phyloP scores from a whole-genome alignment of 139 green algal genomes.

The Parachlorella kessleri region DNA sequence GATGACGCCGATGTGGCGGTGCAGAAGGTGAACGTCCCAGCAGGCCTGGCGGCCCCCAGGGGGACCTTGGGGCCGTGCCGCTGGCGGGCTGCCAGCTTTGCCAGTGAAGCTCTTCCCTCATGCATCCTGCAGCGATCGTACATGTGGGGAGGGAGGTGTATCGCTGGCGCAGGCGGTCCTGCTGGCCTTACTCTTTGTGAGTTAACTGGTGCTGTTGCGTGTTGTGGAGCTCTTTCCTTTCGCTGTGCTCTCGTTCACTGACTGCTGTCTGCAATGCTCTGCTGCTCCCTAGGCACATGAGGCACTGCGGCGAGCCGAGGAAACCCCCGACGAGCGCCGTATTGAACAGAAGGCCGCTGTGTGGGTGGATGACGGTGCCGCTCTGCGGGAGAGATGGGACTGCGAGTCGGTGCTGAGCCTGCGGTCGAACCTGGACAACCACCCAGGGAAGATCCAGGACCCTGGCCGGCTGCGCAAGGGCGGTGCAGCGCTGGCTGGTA shows the following conservation, averaged over 20 bases:
- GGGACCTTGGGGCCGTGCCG: too few relatives aligned
- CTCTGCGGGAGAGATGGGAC: constrained; percentile 80
- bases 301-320: constrained; percentile 17
- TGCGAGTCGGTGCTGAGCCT: constrained; percentile 86
- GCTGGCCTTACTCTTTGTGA: too few relatives aligned
- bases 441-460: constrained; percentile 73
- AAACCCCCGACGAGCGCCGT: constrained; percentile 4
- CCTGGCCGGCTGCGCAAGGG: constrained; percentile 12
- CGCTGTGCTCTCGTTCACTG: neutral
- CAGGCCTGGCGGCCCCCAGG: too few relatives aligned
- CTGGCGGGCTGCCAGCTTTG: too few relatives aligned
- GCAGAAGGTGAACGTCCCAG: constrained; percentile 22
- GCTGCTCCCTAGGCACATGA: constrained; percentile 23
- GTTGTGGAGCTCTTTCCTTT: too few relatives aligned
- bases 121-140: too few relatives aligned
- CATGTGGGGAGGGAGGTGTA: too few relatives aligned
- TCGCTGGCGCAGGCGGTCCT: too few relatives aligned
- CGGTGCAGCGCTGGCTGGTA: neutral
- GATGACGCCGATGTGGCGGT: constrained; percentile 35
- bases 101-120: too few relatives aligned
- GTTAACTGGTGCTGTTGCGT: too few relatives aligned
- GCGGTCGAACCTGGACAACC: constrained; percentile 80
- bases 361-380: neutral
- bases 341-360: neutral
- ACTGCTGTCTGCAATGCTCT: neutral